phyloP scores from a whole-genome alignment of 306 rosid species.

The Abrus pulchellus region DNA sequence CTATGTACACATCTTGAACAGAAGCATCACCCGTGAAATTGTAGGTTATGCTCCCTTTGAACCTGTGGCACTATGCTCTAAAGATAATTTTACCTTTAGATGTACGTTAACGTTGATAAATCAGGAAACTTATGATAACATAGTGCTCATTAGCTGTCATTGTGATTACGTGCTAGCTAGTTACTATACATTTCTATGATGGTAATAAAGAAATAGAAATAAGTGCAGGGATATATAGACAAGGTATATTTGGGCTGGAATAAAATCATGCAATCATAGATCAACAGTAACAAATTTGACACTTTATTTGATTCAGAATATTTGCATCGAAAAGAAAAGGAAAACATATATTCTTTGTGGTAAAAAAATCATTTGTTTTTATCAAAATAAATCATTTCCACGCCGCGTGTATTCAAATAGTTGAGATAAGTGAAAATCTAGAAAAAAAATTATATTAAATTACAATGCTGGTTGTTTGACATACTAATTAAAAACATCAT shows the following conservation, averaged over 20 bases:
- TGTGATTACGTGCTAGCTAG: background rate
- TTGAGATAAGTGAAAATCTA: background rate
- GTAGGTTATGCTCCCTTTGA: slow-evolving; percentile 63
- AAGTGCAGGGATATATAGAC: background rate
- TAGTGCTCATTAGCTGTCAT: too few relatives aligned
- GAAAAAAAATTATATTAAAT: background rate
- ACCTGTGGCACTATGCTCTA: slow-evolving; percentile 42
- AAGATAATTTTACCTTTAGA: slow-evolving; percentile 51
- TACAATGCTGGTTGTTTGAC: background rate
- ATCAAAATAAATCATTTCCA: background rate
- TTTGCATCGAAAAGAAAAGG: background rate
- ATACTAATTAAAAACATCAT: background rate
- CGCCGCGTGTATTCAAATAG: background rate
- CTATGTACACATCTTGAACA: slow-evolving; percentile 46
- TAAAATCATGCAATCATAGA: background rate
- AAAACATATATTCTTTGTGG: background rate
- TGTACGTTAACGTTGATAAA: background rate
- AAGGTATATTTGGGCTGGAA: background rate
- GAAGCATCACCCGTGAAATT: slow-evolving; percentile 49
- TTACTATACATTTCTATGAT: too few relatives aligned
- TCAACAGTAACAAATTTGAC: background rate
- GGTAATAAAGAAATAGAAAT: background rate
- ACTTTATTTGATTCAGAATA: background rate
- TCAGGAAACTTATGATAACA: background rate
- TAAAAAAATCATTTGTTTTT: background rate